Conservation (phyloP, 108 stramenopile genomes). For the Conticribra weissflogii region DNA sequence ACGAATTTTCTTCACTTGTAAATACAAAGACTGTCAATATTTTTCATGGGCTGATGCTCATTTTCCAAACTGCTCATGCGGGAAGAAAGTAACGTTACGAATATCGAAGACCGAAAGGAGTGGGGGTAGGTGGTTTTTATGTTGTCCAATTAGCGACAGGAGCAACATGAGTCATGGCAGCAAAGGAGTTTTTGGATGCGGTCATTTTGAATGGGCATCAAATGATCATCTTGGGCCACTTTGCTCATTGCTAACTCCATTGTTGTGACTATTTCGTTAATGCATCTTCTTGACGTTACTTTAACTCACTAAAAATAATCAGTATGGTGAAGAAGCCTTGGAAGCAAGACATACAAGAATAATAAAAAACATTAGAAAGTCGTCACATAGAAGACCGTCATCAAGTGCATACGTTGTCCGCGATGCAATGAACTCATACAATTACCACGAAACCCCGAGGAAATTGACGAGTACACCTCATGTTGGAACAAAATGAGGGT, state of each 20-base stretch:
- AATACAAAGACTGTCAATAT: constrained; percentile 42
- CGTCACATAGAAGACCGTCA: too few relatives aligned
- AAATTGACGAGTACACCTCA: too few relatives aligned
- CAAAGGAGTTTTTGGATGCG: constrained; percentile 25
- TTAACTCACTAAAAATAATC: too few relatives aligned
- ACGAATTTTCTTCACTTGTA: constrained; percentile 62
- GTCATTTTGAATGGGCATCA: constrained; percentile 48
- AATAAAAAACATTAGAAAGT: too few relatives aligned
- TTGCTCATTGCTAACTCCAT: constrained; percentile 30
- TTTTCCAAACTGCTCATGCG: constrained; percentile 53
- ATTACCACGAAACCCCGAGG: too few relatives aligned
- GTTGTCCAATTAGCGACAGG: constrained; percentile 40
- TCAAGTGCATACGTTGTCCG: too few relatives aligned
- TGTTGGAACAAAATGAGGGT: constrained; percentile 87
- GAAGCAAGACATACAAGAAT: too few relatives aligned
- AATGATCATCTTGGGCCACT: constrained; percentile 36
- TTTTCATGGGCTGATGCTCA: constrained; percentile 67
- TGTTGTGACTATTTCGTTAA: constrained; percentile 3
- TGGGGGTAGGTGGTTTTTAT: constrained; percentile 69
- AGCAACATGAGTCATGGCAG: constrained; percentile 7
- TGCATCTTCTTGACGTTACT: too few relatives aligned
- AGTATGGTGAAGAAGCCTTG: too few relatives aligned
- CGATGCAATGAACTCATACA: too few relatives aligned
- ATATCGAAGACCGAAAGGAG: constrained; percentile 60
- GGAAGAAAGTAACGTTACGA: constrained; percentile 42